Conservation (phyloP, 495 filamentous ascomycete genomes). For the Choiromyces venosus region DNA sequence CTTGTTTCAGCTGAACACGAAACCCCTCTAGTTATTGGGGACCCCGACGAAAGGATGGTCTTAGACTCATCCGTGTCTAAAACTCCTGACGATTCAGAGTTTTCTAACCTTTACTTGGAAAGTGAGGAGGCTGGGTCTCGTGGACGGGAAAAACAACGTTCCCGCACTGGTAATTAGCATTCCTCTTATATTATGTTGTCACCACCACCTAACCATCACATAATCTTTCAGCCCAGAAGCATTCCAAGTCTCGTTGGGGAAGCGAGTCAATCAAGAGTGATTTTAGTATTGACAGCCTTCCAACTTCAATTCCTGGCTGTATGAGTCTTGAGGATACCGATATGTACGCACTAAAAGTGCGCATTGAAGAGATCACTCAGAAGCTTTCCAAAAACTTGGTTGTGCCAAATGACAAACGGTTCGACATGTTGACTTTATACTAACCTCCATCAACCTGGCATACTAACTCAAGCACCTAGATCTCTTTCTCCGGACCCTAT, state of each 20-base stretch:
- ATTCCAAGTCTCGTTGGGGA: not conserved
- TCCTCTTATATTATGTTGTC: not conserved
- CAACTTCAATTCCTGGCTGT: constrained; percentile 41
- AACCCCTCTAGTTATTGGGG: not conserved
- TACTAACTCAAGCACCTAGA: constrained; percentile 22
- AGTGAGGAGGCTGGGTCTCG: not conserved
- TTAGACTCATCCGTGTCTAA: not conserved
- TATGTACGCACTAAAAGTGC: constrained; percentile 42
- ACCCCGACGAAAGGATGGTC: not conserved
- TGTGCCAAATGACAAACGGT: constrained; percentile 42
- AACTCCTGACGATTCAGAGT: not conserved
- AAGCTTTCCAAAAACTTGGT: constrained; percentile 42
- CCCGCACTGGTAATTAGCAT: not conserved
- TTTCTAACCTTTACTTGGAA: not conserved
- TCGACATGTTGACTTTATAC: constrained; percentile 3
- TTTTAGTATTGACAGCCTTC: constrained; percentile 17
- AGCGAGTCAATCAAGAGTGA: not conserved
- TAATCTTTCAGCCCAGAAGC: not conserved
- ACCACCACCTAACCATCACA: not conserved
- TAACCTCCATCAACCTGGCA: constrained; percentile 1
- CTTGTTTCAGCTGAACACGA: not conserved
- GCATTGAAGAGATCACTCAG: constrained; percentile 45
- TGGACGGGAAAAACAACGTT: not conserved
- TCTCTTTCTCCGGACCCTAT: constrained; percentile 42
- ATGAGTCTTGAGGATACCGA: constrained; percentile 45